Evolutionary conservation across 1,284 basidiomycete species (phyloP), one percentile per base, ranked within the genome.

Genomic region (Melampsora americana): DNA sequence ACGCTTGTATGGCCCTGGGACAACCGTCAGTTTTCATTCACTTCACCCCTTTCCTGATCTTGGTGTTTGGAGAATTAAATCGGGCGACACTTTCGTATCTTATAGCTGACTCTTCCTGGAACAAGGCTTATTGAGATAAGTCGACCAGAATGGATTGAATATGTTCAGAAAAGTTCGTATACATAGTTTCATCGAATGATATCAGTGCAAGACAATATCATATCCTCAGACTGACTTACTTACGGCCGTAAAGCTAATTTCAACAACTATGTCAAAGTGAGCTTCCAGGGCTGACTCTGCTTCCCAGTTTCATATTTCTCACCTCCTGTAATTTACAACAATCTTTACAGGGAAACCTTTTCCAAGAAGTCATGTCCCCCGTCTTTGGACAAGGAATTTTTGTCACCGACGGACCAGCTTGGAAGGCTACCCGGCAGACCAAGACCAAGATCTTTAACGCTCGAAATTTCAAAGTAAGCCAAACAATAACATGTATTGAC

Each of bases 251-350:
- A 44, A 76, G 73, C 73, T 4, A 76, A 76, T 50, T 76, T 76
- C 42, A 66, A 69, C 46, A 76, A 76, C 32, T 76, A 69, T 76
- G 73, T 76, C 20, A 76, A 76, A 65, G 73, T 76, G 30, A 53
- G 48, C n/a, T 23, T n/a, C 30, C 16, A 18, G 26, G 60, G 23
- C 18, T 6, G n/a, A n/a, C 16, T 11, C 16, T 35, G 7, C 6
- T 7, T 23, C 11, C 62, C 62, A 16, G 62, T 23, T 16, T 65
- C 11, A 18, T 32, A 32, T 65, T 9, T 65, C 28, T 32, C 62
- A 11, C 7, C 39, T 65, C 62, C 62, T 7, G 62, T 60, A 9
- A 12, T 11, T 26, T 14, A 16, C 9, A 26, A 26, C n/a, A 61
- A 2, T 26, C 60, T 62, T 28, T 18, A 6, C 60, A 62, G 60